Evolutionary conservation across 108 stramenopile genomes (phyloP).

Genomic region (Nannochloropsis gaditana): DNA sequence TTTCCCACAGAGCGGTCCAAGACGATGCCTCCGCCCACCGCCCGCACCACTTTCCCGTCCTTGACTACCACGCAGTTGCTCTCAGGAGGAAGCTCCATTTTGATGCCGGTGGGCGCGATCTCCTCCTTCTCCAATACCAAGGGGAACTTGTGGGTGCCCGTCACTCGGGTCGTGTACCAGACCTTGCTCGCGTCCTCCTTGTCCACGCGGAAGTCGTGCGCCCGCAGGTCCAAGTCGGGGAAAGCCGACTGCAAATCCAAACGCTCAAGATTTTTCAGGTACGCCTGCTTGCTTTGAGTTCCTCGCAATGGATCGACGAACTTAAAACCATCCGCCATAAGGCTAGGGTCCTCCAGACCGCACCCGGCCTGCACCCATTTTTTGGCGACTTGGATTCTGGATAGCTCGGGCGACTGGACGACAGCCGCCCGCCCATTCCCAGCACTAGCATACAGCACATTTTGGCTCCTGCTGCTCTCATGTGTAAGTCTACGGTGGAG

Average conservation of each 20-base stretch:
- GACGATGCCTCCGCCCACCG: background rate
- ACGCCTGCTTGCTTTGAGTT: slow-evolving; percentile 18
- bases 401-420: background rate
- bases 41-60: slow-evolving; percentile 15
- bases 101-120: slow-evolving; percentile 25
- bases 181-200: slow-evolving; percentile 28
- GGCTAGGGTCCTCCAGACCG: slow-evolving; percentile 18
- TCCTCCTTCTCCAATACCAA: slow-evolving; percentile 24
- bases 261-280: slow-evolving; percentile 25
- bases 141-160: slow-evolving; percentile 34
- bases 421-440: background rate
- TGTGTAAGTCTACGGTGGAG: too few relatives aligned
- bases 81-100: slow-evolving; percentile 35
- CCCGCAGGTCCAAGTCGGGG: slow-evolving; percentile 36
- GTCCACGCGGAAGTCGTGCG: slow-evolving; percentile 40
- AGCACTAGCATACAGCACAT: background rate
- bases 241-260: slow-evolving; percentile 27
- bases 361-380: background rate
- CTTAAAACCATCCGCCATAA: slow-evolving; percentile 36
- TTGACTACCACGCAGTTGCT: slow-evolving; percentile 35
- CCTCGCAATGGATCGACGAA: slow-evolving; percentile 34
- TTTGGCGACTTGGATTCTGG: background rate
- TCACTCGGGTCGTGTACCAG: slow-evolving; percentile 28
- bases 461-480: background rate
- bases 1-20: slow-evolving; percentile 39